Conservation (phyloP, 805 yeast species). For the Wickerhamomyces hampshirensis region DNA sequence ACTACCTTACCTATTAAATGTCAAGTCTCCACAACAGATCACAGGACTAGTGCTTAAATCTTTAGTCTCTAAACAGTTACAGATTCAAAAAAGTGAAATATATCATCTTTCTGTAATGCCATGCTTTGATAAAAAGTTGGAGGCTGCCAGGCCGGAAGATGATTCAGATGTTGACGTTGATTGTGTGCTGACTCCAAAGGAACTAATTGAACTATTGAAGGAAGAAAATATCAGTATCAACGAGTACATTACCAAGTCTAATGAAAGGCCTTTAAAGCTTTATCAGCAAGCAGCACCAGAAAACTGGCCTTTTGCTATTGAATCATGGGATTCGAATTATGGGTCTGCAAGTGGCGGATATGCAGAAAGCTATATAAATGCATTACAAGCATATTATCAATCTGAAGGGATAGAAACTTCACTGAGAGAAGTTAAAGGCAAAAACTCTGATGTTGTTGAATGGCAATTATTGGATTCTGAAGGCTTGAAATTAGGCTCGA, state of each 20-base stretch:
- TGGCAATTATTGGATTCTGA: constrained; percentile 43
- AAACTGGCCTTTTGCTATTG: constrained; percentile 54
- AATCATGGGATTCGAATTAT: constrained; percentile 66
- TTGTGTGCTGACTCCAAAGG: constrained; percentile 90
- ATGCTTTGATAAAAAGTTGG: constrained; percentile 93
- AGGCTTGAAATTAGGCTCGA: constrained; percentile 41
- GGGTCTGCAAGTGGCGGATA: constrained; percentile 93
- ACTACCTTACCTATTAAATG: constrained; percentile 61
- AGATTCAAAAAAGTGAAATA: constrained; percentile 31
- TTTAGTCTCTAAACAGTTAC: constrained; percentile 33
- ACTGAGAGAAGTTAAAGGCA: constrained; percentile 49
- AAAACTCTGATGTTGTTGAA: constrained; percentile 70
- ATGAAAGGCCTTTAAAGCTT: constrained; percentile 17
- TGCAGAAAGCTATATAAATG: constrained; percentile 59
- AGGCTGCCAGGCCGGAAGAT: constrained; percentile 81
- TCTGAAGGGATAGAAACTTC: constrained; percentile 15
- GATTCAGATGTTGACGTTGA: constrained; percentile 63
- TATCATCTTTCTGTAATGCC: constrained; percentile 94
- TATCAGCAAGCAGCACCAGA: constrained; percentile 43
- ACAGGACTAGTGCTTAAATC: constrained; percentile 75
- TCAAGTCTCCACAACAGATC: constrained; percentile 90
- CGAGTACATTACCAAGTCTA: constrained; percentile 18
- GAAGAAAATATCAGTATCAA: constrained; percentile 42
- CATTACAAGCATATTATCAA: constrained; percentile 27
- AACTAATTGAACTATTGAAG: constrained; percentile 66